Evolutionary conservation across 2,329 filamentous ascomycete genomes (phyloP), one percentile per base, ranked within the genome.

Genomic region (Neocucurbitaria cava): DNA sequence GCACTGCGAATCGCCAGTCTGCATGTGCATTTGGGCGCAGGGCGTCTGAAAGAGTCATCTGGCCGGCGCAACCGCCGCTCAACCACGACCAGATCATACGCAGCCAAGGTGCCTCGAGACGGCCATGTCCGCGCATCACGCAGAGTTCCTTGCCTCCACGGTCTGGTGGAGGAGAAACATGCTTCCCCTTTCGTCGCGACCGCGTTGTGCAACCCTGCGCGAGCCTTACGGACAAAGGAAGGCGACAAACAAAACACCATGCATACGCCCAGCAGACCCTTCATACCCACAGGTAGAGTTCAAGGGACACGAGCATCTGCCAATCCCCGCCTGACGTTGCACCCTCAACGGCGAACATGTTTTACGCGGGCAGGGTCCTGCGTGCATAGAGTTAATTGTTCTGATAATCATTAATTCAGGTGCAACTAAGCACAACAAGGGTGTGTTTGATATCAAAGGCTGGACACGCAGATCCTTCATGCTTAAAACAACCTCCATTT

Each of bases 401-500:
- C 43, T 35, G n/a, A n/a, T n/a, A n/a, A n/a, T n/a, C 11, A 45
- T 45, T 53, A 31, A 20, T 26, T 26, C 41, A 30, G 15, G 41
- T 20, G 24, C 41, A 43, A 23, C 23, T 47, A 42, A 46, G 49
- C 3, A 35, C 31, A 35, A 41, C 49, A 23, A 36, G 52, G 49
- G 48, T 28, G 49, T 35, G 52, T 64, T 64, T 58, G 53, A 64
- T 61, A 51, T 40, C 52, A 50, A 43, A 40, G 39, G 31, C 42
- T 51, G 30, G 49, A 31, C 50, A 51, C 47, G 59, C 46, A 54
- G 54, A 65, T 63, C 58, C 39, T 46, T 59, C 49, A 59, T 64
- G 62, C 63, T 68, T 65, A 59, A 59, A 44, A 49, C 52, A 44
- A 59, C 59, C 51, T 58, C 56, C 30, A 52, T 57, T 44, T 44